Base-by-base conservation (phyloP, 805 yeast genomes). In the Candida odintsovae region DNA sequence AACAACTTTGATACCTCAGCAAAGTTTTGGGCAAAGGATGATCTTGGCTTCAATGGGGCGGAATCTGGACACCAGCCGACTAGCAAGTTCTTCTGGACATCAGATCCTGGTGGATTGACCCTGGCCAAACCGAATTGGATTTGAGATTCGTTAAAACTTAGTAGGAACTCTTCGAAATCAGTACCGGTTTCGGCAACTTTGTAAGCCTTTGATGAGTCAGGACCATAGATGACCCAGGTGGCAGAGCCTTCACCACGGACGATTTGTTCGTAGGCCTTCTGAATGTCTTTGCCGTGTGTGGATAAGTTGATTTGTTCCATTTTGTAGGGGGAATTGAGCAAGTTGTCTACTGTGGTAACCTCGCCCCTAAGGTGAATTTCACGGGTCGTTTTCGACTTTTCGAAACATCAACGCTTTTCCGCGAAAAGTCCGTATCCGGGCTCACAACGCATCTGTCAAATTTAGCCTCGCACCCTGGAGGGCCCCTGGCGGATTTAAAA, bases 31-130 rank as follows among this genome's bases (percentile, higher is more conserved):
- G 92, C 90, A 67, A 82, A 86, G 2, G 90, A 82, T 40, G 87
- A 76, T 57, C 89, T 77, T 23, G 83, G 73, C 61, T 82, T 85
- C 61, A 72, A 74, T 52, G 97, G 95, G 20, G 96, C 90, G 47
- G 92, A 87, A 65, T 94, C 98, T 7, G 99, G 99, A 69, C 96
- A 87, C 97, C 97, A 92, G 43, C 97, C 98, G 35, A 94, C 73
- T 41, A 94, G 71, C 28, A 92, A 77, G 53, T 87, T 73, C 71
- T 94, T 94, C 59, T 79, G 77, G 31, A 94, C 90, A 56, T 86
- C 94, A 4, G 96, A 85, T n/a, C 94, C 95, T 46, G 92, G 92
- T 47, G 92, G 95, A 47, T 82, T 80, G 41, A 92, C 88, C 45
- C 96, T 79, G 37, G 88, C 86, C 48, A 94, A 74, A 37, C 98